phyloP scores from a whole-genome alignment of 2,329 filamentous ascomycete species.

The Penicillium sp. region DNA sequence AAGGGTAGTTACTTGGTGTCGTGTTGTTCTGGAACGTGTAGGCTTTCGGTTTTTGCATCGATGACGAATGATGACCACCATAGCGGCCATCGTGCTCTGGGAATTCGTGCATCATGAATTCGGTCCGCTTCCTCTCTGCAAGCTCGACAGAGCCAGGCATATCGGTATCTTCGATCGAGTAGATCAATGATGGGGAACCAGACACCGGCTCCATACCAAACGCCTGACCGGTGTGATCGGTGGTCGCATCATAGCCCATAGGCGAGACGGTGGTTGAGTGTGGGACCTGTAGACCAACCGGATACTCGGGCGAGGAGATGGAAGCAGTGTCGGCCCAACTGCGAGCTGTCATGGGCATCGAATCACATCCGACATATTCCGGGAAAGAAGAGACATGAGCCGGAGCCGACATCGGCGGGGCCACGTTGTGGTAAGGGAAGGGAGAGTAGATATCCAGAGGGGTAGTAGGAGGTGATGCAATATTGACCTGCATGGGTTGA shows the following conservation, averaged over 20 bases:
- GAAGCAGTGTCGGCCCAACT: conserved; percentile 44
- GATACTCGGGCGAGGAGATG: conserved; percentile 45
- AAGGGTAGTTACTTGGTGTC: conserved; percentile 42
- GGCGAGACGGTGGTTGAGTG: conserved; percentile 39
- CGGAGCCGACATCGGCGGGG: conserved; percentile 45
- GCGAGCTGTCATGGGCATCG: conserved; percentile 39
- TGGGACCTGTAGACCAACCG: conserved; percentile 34
- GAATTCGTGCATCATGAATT: conserved; percentile 48
- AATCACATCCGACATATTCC: conserved; percentile 42
- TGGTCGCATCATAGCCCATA: conserved; percentile 38
- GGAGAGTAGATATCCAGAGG: conserved; percentile 43
- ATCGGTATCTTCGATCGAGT: conserved; percentile 33
- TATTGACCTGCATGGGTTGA: conserved; percentile 43
- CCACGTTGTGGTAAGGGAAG: conserved; percentile 38
- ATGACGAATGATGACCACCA: conserved; percentile 43
- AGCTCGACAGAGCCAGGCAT: conserved; percentile 26
- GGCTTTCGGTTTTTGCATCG: conserved; percentile 41
- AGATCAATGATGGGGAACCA: conserved; percentile 35
- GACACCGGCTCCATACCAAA: conserved; percentile 31
- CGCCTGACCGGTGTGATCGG: conserved; percentile 29
- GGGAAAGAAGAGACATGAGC: conserved; percentile 45
- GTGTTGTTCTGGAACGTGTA: conserved; percentile 46
- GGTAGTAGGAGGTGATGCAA: conserved; percentile 47
- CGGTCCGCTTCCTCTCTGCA: conserved; percentile 36
- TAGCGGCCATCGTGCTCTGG: conserved; percentile 44